These are phyloP conservation scores for Euphorbia tirucalli DNA, from an alignment of 345 rosid species.

Conservation along the genomic window DNA sequence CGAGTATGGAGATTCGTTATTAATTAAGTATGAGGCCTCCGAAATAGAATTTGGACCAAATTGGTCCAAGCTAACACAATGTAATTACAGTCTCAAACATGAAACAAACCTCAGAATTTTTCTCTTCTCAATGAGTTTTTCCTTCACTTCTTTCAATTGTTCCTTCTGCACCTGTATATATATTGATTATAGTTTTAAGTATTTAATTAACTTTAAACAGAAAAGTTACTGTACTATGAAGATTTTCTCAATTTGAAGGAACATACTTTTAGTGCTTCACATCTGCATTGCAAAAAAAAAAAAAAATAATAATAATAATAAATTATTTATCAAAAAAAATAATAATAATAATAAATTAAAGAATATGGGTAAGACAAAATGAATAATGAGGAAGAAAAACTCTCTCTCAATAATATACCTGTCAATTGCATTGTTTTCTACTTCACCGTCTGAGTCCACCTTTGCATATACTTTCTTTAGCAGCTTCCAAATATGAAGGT, in stretches of 20 bases:
- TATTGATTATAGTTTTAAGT: neutral
- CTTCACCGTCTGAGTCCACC: neutral
- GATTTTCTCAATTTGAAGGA: neutral
- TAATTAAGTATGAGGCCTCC: too few species aligned
- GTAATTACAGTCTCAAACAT: neutral
- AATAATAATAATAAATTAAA: too few species aligned
- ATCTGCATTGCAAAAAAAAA: slow-evolving; percentile 11
- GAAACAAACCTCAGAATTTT: slow-evolving; percentile 24
- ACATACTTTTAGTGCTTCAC: slow-evolving; percentile 17
- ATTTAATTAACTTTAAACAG: neutral
- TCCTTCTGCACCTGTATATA: slow-evolving; percentile 15
- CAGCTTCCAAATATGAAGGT: slow-evolving; percentile 2
- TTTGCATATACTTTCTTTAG: slow-evolving; percentile 18
- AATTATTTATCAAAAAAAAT: too few species aligned
- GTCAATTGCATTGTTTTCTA: neutral
- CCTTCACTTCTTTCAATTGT: slow-evolving; percentile 14
- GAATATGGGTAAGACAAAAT: neutral
- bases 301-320: neutral
- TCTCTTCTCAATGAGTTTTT: slow-evolving; percentile 21
- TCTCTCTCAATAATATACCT: neutral
- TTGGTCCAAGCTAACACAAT: neutral
- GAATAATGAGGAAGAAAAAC: neutral
- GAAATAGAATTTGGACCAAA: neutral
- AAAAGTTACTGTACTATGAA: neutral
- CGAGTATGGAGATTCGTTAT: too few species aligned